Evolutionary conservation across 148 eudicot genomes (phyloP), one percentile per base, ranked within the genome.

Genomic region (Drosera capensis): DNA sequence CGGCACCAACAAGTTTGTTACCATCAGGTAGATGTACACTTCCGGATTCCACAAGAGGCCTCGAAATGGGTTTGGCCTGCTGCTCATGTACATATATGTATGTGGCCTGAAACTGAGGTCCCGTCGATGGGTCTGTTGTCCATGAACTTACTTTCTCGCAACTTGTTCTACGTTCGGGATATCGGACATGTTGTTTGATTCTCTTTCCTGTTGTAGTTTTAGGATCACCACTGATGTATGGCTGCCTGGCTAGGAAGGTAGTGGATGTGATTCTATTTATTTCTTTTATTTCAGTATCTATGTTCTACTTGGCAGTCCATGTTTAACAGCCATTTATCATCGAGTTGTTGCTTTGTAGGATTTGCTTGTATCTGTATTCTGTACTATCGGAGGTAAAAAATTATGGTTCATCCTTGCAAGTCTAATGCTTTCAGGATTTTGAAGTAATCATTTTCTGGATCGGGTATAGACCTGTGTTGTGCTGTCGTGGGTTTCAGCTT

Each of bases 1-100:
- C 22, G 57, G 57, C 15, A 53, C 57, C 39, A 53, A 53, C 48
- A 53, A 53, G 40, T 53, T 53, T 15, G 57, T 53, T 24, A 53
- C 57, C 14, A 53, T 53, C 57, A 28, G 57, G 57, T 25, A 52
- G 57, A 41, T 52, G 46, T 41, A 41, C 21, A 41, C 18, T 41
- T 41, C 13, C 9, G 1, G 22, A 19, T 17, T 41, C 45, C 8
- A 12, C 22, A 3, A 41, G 11, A 18, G 45, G 45, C 21, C 45
- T 41, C 45, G 20, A 1, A 41, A 41, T 9, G 13, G 23, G 45
- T 41, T 41, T 14, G 39, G 37, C 51, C 37, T 17, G 51, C 20
- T 45, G 16, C 49, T 45, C 49, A 45, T 45, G 49, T 45, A 45
- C 49, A 23, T 45, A n/a, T n/a, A 24, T 23, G 11, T 45, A 23